Conservation (phyloP, 176 grass and related monocot species). For the Zea luxurians region DNA sequence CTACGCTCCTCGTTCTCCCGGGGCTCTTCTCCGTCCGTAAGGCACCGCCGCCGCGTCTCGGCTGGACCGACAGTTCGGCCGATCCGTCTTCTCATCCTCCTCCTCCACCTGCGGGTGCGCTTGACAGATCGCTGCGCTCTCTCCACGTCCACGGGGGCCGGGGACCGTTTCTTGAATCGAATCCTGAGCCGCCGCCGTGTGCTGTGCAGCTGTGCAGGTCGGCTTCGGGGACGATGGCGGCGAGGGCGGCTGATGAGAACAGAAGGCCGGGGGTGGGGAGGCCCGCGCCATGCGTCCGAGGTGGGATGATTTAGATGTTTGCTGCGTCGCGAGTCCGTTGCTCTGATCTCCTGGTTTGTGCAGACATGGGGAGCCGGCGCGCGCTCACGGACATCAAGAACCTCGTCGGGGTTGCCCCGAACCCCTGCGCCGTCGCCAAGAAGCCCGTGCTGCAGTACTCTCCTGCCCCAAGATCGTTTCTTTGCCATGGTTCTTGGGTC, state of each 20-base stretch:
- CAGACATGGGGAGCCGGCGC: constrained; percentile 66
- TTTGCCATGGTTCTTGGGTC: constrained; percentile 32
- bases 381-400: constrained; percentile 76
- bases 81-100: constrained; percentile 11
- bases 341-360: constrained; percentile 30
- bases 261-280: constrained; percentile 13
- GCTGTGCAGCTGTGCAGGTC: constrained; percentile 29
- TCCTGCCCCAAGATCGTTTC: background rate
- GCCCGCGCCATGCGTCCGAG: constrained; percentile 26
- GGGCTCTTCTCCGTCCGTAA: constrained; percentile 5
- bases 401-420: constrained; percentile 32
- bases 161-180: constrained; percentile 28
- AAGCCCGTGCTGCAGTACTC: constrained; percentile 61
- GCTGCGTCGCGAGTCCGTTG: background rate
- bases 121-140: background rate
- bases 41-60: background rate
- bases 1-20: background rate
- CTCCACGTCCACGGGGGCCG: background rate
- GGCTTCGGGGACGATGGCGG: constrained; percentile 52
- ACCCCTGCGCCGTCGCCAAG: constrained; percentile 53
- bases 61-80: constrained; percentile 14
- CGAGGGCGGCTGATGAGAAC: constrained; percentile 49
- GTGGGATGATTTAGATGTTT: constrained; percentile 22
- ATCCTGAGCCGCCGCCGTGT: constrained; percentile 22
- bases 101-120: constrained; percentile 1